phyloP scores from a whole-genome alignment of 2,329 filamentous ascomycete genomes.

The Aspergillus sclerotialis region DNA sequence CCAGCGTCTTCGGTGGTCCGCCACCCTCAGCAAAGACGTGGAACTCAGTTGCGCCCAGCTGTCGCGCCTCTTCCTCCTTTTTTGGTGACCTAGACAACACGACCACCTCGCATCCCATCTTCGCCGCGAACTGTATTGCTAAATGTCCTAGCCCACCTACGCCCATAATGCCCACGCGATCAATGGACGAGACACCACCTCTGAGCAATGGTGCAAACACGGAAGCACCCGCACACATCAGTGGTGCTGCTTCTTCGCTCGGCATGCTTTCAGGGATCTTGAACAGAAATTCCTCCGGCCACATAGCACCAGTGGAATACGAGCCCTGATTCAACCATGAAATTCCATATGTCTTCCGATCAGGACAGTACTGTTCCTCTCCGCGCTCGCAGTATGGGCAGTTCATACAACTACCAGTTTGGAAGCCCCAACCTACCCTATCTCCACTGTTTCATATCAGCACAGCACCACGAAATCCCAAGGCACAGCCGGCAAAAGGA shows the following conservation, averaged over 20 bases:
- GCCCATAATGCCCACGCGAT: conserved; percentile 61
- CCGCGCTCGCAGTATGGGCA: not conserved
- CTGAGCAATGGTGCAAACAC: conserved; percentile 53
- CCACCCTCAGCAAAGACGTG: conserved; percentile 29
- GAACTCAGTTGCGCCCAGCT: conserved; percentile 56
- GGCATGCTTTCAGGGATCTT: conserved; percentile 16
- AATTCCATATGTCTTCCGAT: conserved; percentile 18
- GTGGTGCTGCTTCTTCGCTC: conserved; percentile 20
- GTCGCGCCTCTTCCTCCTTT: conserved; percentile 15
- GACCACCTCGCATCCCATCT: conserved; percentile 53
- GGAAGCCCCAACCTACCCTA: not conserved
- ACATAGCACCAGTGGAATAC: conserved; percentile 22
- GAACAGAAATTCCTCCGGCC: conserved; percentile 17
- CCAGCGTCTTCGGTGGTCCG: conserved; percentile 1
- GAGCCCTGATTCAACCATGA: conserved; percentile 23
- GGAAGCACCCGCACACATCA: conserved; percentile 30
- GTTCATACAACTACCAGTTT: too few species aligned
- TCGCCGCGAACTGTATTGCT: conserved; percentile 60
- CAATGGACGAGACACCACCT: conserved; percentile 56
- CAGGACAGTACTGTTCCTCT: conserved; percentile 18
- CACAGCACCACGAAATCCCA: conserved; percentile 18
- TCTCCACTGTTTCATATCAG: not conserved
- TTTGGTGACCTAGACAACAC: conserved; percentile 13
- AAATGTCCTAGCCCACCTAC: conserved; percentile 67
- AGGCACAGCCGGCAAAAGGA: conserved; percentile 21